These are phyloP conservation scores for Ophiocordyceps camponoti-floridani DNA, from an alignment of 2,329 filamentous ascomycete species.

Conservation along the genomic window DNA sequence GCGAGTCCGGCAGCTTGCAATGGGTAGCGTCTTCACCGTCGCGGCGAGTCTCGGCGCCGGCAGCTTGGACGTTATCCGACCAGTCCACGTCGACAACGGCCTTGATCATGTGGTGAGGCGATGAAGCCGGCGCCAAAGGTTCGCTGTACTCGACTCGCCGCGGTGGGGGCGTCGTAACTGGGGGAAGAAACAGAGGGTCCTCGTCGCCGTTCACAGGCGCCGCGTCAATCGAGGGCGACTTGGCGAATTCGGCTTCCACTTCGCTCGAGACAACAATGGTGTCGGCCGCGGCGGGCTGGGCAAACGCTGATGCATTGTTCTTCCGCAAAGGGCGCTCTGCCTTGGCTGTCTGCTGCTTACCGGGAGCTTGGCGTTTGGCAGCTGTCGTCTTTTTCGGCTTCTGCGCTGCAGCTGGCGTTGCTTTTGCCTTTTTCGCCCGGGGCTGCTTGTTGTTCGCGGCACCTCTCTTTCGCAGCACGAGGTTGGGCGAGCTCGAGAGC, in stretches of 20 bases:
- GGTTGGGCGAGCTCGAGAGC: conserved; percentile 4
- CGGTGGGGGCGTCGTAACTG: background rate
- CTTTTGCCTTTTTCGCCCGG: conserved; percentile 3
- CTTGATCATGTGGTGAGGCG: background rate
- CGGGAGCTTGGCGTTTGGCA: background rate
- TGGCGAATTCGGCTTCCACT: background rate
- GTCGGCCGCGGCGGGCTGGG: background rate
- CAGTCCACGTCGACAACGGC: background rate
- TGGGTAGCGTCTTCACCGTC: background rate
- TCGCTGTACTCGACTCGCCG: background rate
- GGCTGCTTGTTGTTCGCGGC: background rate
- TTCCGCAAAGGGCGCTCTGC: background rate
- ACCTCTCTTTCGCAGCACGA: background rate
- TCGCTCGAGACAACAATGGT: background rate
- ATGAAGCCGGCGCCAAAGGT: background rate
- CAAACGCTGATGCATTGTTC: background rate
- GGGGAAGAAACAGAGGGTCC: background rate
- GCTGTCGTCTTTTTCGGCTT: background rate
- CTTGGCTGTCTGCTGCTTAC: background rate
- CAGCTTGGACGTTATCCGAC: background rate
- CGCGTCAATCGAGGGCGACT: background rate
- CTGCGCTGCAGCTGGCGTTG: background rate
- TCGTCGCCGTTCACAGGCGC: background rate
- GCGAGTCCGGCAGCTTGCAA: background rate
- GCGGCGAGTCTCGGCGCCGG: background rate